Evolutionary conservation across 768 basidiomycete species (phyloP).

Genomic region (Agrocybe chaxingu): DNA sequence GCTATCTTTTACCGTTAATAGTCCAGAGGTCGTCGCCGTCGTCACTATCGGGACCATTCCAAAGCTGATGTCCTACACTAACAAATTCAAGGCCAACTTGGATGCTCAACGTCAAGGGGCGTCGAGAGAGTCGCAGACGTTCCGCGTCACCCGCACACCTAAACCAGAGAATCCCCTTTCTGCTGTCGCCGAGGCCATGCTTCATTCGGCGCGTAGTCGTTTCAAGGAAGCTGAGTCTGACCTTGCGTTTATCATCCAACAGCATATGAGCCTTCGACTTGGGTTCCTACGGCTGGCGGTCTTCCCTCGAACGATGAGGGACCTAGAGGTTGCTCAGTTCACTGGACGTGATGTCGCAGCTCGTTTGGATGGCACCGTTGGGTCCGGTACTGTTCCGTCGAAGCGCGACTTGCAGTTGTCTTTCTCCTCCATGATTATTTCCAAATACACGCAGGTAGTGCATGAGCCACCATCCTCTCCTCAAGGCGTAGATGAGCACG

Average conservation of each 20-base stretch:
- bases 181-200: slow-evolving; percentile 82
- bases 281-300: slow-evolving; percentile 64
- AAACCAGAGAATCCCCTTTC: slow-evolving; percentile 80
- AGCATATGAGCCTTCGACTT: slow-evolving; percentile 72
- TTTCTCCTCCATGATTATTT: slow-evolving; percentile 75
- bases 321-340: slow-evolving; percentile 76
- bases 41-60: slow-evolving; percentile 77
- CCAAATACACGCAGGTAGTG: slow-evolving; percentile 63
- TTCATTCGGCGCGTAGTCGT: slow-evolving; percentile 67
- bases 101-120: slow-evolving; percentile 74
- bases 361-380: slow-evolving; percentile 61
- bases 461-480: slow-evolving; percentile 40
- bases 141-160: slow-evolving; percentile 66
- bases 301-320: slow-evolving; percentile 78
- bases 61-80: slow-evolving; percentile 67
- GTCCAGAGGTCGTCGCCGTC: slow-evolving; percentile 63
- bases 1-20: slow-evolving; percentile 73
- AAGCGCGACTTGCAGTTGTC: slow-evolving; percentile 67
- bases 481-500: slow-evolving; percentile 19
- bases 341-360: slow-evolving; percentile 67
- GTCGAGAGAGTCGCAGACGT: slow-evolving; percentile 73
- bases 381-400: slow-evolving; percentile 43
- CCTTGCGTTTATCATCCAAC: slow-evolving; percentile 60
- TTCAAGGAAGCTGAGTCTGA: slow-evolving; percentile 66
- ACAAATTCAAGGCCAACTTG: slow-evolving; percentile 73